Conservation (phyloP, 176 grass and related monocot species). For the Phoenix dactylifera region DNA sequence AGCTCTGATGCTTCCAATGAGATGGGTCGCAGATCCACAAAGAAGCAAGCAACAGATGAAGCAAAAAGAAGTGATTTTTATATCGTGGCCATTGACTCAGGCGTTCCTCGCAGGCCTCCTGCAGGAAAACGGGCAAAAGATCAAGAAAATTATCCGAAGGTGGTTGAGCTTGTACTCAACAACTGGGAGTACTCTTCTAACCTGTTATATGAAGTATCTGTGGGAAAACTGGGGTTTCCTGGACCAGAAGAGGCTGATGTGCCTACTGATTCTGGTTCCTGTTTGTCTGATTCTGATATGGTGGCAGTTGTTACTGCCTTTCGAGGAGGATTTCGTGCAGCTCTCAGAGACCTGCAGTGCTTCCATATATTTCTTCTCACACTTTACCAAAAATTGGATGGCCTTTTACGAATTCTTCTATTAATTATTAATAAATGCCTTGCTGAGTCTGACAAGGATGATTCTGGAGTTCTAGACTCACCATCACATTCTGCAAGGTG, state of each 20-base stretch:
- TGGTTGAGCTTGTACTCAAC: conserved; percentile 79
- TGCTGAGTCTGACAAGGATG: conserved; percentile 58
- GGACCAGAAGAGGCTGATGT: conserved; percentile 34
- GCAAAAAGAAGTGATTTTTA: conserved; percentile 37
- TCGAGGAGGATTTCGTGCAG: conserved; percentile 64
- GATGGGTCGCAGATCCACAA: conserved; percentile 3
- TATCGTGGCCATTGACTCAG: conserved; percentile 82
- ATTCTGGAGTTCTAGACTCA: conserved; percentile 44
- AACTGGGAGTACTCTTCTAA: conserved; percentile 68
- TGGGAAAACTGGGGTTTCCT: conserved; percentile 67
- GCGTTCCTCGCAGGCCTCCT: conserved; percentile 81
- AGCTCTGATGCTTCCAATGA: conserved; percentile 12
- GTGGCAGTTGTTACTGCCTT: conserved; percentile 50
- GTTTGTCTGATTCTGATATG: conserved; percentile 51
- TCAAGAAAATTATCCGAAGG: conserved; percentile 75
- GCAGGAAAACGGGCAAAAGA: conserved; percentile 69
- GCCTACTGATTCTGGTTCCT: conserved; percentile 30
- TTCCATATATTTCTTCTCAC: conserved; percentile 90
- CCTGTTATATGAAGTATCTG: conserved; percentile 70
- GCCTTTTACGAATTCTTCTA: conserved; percentile 51
- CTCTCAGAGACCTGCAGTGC: conserved; percentile 69
- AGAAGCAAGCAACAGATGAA: conserved; percentile 26
- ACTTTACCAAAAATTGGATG: conserved; percentile 77
- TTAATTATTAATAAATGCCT: conserved; percentile 56
- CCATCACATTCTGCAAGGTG: conserved; percentile 6